Evolutionary conservation across 352 stramenopile genomes (phyloP).

Genomic region (Elongisporangium undulatum): DNA sequence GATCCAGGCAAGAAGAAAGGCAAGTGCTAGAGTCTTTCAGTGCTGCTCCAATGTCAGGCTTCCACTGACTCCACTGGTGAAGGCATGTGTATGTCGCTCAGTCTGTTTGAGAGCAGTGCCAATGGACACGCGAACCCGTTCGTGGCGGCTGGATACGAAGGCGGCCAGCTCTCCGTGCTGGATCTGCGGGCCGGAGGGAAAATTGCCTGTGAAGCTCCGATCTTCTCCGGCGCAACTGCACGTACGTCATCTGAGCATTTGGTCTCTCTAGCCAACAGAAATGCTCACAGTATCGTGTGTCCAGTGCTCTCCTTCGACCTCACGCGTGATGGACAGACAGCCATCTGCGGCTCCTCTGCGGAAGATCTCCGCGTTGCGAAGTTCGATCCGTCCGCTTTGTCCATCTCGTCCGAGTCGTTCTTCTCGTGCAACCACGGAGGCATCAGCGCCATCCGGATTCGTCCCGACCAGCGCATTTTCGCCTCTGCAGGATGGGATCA

Average conservation of each 20-base stretch:
- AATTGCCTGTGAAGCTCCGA: constrained; percentile 38
- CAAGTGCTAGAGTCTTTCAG: not conserved
- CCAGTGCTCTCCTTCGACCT: constrained; percentile 73
- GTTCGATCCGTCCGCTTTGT: constrained; percentile 39
- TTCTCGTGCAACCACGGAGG: constrained; percentile 57
- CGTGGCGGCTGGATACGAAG: constrained; percentile 65
- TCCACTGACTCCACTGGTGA: not conserved
- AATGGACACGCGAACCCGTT: constrained; percentile 24
- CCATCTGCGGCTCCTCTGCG: constrained; percentile 60
- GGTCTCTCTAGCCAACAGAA: not conserved
- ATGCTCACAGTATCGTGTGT: constrained; percentile 3
- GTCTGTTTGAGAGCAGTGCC: constrained; percentile 22
- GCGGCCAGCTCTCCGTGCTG: constrained; percentile 58
- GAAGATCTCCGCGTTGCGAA: constrained; percentile 40
- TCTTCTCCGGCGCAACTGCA: constrained; percentile 40
- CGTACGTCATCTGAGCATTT: constrained; percentile 22
- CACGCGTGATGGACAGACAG: constrained; percentile 36
- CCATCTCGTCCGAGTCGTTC: constrained; percentile 34
- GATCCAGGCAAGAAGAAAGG: constrained; percentile 29
- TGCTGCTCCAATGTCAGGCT: not conserved
- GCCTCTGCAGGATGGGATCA: constrained; percentile 78
- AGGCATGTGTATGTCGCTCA: constrained; percentile 47
- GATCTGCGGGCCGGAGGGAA: constrained; percentile 55
- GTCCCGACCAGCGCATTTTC: constrained; percentile 70
- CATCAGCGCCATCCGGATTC: constrained; percentile 63